Percentiles rank a stretch among this genome's conserved stretches.
Conservation (phyloP, 257 asterid species). For the Lantana camara region DNA sequence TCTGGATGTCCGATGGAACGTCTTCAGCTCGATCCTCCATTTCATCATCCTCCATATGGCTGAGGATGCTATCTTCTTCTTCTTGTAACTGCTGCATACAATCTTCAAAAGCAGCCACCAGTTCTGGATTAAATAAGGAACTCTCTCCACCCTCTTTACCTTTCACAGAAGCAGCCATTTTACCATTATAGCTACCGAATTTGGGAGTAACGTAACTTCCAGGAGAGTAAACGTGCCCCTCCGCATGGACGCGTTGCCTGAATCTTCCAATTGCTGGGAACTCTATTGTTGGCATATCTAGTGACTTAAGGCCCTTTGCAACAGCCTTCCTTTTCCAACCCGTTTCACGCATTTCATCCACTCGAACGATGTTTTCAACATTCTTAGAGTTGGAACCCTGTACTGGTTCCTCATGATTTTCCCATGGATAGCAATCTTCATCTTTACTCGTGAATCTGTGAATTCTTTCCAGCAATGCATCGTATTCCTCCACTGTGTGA, state of each 20-base stretch:
- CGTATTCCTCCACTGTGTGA: conserved; percentile 60
- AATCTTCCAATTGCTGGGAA: conserved; percentile 34
- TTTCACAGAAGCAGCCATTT: not conserved
- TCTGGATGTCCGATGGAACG: conserved; percentile 1
- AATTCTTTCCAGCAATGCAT: conserved; percentile 46
- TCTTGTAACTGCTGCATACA: conserved; percentile 45
- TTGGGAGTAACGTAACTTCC: conserved; percentile 48
- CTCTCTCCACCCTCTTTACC: conserved; percentile 7
- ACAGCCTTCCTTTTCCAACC: conserved; percentile 51
- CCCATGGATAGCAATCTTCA: conserved; percentile 11
- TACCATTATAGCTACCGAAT: conserved; percentile 48
- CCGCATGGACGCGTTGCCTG: conserved; percentile 30
- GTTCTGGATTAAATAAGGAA: conserved; percentile 38
- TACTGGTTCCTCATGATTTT: not conserved
- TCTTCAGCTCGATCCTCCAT: conserved; percentile 1
- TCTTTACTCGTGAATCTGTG: conserved; percentile 18
- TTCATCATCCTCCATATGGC: conserved; percentile 27
- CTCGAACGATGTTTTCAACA: not conserved
- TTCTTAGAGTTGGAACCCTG: not conserved
- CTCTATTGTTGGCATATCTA: conserved; percentile 36
- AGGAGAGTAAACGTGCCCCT: conserved; percentile 39
- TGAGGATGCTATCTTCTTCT: conserved; percentile 49
- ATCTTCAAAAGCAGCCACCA: conserved; percentile 54
- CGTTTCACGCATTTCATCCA: conserved; percentile 11
- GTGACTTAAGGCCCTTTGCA: conserved; percentile 40